These are phyloP conservation scores for Fusarium illudens DNA, from an alignment of 2,329 filamentous ascomycete genomes.

Conservation along the genomic window DNA sequence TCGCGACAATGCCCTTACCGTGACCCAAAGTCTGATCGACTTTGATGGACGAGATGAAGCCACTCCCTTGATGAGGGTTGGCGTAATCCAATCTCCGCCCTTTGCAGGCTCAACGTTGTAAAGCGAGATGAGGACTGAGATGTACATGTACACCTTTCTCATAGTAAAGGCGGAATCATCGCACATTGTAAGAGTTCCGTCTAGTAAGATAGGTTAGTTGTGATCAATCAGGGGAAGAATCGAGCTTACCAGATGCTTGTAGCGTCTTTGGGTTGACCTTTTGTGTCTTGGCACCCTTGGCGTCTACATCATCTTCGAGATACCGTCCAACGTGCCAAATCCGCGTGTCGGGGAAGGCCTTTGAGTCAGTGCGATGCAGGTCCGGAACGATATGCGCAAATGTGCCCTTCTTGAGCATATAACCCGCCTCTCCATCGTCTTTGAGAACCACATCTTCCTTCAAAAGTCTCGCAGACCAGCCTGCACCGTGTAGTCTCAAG, in stretches of 20 bases:
- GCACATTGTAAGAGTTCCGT: conserved; percentile 45
- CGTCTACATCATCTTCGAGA: conserved; percentile 39
- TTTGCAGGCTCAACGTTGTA: conserved; percentile 48
- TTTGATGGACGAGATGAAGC: conserved; percentile 42
- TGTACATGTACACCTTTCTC: conserved; percentile 48
- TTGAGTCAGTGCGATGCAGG: conserved; percentile 48
- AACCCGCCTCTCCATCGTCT: conserved; percentile 38
- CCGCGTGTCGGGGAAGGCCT: conserved; percentile 44
- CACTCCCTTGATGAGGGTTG: conserved; percentile 37
- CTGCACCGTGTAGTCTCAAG: conserved; percentile 49
- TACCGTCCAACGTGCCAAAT: conserved; percentile 50
- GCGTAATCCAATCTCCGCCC: conserved; percentile 41
- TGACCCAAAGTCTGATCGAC: conserved; percentile 47
- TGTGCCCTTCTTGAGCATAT: conserved; percentile 46
- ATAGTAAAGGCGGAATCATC: conserved; percentile 46
- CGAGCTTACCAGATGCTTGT: conserved; percentile 45
- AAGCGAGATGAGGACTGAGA: conserved; percentile 47
- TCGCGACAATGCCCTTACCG: conserved; percentile 30
- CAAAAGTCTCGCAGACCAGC: conserved; percentile 45
- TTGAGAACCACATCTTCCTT: conserved; percentile 47
- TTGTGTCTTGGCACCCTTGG: conserved; percentile 35
- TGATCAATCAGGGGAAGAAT: too few relatives aligned
- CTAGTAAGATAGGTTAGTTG: conserved; percentile 37
- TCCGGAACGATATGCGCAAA: conserved; percentile 48
- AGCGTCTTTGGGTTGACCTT: conserved; percentile 41